Conservation (phyloP, 1,139 yeast genomes). For the Candida pseudoviswanathii region DNA sequence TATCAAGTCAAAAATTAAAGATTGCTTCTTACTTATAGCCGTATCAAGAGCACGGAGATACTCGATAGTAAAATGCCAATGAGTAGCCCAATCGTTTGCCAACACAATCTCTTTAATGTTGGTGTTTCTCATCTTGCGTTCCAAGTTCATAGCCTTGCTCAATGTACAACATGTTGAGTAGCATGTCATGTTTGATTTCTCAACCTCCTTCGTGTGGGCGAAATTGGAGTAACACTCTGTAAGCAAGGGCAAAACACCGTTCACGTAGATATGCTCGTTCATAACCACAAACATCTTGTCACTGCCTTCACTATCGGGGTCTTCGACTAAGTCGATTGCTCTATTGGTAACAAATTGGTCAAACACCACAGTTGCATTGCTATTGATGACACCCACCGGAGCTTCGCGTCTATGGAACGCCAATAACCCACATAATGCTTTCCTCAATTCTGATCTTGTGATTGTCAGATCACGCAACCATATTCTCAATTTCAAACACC, state of each 20-base stretch:
- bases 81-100: constrained; percentile 71
- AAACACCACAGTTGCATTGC: constrained; percentile 55
- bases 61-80: constrained; percentile 66
- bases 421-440: constrained; percentile 53
- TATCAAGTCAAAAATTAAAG: constrained; percentile 75
- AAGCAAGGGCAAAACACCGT: constrained; percentile 43
- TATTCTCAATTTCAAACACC: constrained; percentile 51
- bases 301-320: constrained; percentile 11
- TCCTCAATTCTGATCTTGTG: constrained; percentile 50
- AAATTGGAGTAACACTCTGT: constrained; percentile 38
- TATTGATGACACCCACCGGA: constrained; percentile 58
- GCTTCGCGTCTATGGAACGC: constrained; percentile 53
- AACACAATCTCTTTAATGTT: constrained; percentile 40
- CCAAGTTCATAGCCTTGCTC: constrained; percentile 41
- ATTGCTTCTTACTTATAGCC: constrained; percentile 64
- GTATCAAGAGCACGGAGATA: constrained; percentile 58
- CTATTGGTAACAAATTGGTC: constrained; percentile 46
- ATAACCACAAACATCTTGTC: constrained; percentile 27
- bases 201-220: constrained; percentile 23
- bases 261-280: constrained; percentile 24
- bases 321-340: constrained; percentile 36
- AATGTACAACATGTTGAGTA: constrained; percentile 42
- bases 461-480: constrained; percentile 57
- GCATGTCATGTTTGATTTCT: constrained; percentile 28
- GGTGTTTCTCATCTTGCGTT: constrained; percentile 33